Evolutionary conservation across 352 stramenopile genomes (phyloP).

Genomic region (Phytophthora sp.): DNA sequence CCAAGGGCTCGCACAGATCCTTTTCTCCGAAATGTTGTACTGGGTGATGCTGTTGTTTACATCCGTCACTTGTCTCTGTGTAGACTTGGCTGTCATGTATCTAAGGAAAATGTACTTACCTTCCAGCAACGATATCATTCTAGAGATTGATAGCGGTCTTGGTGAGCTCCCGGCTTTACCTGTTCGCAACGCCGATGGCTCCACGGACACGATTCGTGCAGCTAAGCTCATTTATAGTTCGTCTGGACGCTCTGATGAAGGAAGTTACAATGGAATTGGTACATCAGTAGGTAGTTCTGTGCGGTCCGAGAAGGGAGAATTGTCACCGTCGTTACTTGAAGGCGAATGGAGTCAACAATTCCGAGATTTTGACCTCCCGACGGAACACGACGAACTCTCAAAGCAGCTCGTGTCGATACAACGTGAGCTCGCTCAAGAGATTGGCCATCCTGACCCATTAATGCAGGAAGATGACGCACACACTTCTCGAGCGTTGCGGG

Average conservation of each 20-base stretch:
- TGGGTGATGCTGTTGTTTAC: slow-evolving; percentile 76
- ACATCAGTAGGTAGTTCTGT: slow-evolving; percentile 5
- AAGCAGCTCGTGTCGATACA: slow-evolving; percentile 77
- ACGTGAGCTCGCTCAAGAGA: slow-evolving; percentile 74
- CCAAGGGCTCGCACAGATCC: slow-evolving; percentile 57
- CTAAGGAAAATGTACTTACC: slow-evolving; percentile 86
- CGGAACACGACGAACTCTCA: slow-evolving; percentile 79
- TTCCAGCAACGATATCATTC: slow-evolving; percentile 84
- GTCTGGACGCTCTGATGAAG: slow-evolving; percentile 45
- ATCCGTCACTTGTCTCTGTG: slow-evolving; percentile 60
- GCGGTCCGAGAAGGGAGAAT: slow-evolving; percentile 41
- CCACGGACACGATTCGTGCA: slow-evolving; percentile 15
- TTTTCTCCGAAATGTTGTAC: slow-evolving; percentile 62
- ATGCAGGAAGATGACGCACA: slow-evolving; percentile 73
- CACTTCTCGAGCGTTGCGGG: slow-evolving; percentile 60
- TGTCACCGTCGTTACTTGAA: slow-evolving; percentile 61
- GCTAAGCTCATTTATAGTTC: slow-evolving; percentile 37
- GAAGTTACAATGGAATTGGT: slow-evolving; percentile 19
- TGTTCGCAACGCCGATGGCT: slow-evolving; percentile 22
- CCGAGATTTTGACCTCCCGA: slow-evolving; percentile 76
- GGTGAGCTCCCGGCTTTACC: slow-evolving; percentile 36
- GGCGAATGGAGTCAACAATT: slow-evolving; percentile 86
- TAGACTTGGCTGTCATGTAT: slow-evolving; percentile 77
- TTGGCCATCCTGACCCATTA: slow-evolving; percentile 68
- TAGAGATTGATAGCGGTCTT: slow-evolving; percentile 82